Conservation (phyloP, 345 rosid genomes). For the Salix purpurea region DNA sequence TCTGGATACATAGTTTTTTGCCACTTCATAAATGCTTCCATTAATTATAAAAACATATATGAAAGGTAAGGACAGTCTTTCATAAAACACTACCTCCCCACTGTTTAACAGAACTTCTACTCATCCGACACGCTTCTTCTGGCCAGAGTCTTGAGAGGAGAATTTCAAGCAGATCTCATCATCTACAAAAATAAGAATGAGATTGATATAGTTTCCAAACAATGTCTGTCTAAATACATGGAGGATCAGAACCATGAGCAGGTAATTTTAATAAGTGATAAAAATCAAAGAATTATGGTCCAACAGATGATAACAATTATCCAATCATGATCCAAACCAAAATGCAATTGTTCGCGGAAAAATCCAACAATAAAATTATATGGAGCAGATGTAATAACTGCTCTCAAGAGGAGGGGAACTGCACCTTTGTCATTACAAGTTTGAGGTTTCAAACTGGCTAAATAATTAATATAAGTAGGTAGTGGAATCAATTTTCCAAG, state of each 20-base stretch:
- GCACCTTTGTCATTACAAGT: background rate
- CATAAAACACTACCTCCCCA: no score
- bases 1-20: background rate
- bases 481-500: background rate
- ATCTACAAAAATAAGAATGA: background rate
- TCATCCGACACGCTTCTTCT: no score
- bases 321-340: background rate
- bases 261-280: background rate
- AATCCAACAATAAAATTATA: no score
- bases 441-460: background rate
- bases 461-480: background rate
- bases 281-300: background rate
- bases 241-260: background rate
- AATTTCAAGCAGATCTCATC: background rate
- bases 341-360: background rate
- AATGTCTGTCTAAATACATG: background rate
- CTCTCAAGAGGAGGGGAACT: background rate
- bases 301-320: background rate
- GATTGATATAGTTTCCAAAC: background rate
- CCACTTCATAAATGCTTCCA: no score
- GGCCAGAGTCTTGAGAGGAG: background rate
- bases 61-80: no score
- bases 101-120: background rate
- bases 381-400: background rate
- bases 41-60: no score